phyloP scores from a whole-genome alignment of 225 moss, liverwort and hornwort genomes.

The Polytrichum formosum region DNA sequence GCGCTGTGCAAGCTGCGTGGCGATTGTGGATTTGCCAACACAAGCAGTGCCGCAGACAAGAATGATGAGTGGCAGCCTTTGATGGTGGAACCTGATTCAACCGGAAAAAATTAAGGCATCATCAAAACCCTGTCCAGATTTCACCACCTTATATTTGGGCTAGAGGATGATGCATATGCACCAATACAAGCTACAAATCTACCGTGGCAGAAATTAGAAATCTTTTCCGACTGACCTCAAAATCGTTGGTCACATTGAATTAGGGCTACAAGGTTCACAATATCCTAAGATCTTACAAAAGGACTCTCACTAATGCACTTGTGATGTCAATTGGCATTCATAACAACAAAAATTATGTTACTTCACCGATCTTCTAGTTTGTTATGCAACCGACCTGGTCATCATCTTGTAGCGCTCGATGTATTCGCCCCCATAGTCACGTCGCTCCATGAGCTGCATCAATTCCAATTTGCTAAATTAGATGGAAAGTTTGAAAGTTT shows the following conservation, averaged over 20 bases:
- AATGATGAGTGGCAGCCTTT: constrained; percentile 84
- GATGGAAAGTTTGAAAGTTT: background rate
- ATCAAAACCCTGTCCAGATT: constrained; percentile 1
- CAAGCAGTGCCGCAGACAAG: constrained; percentile 88
- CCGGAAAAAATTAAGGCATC: background rate
- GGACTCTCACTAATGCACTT: background rate
- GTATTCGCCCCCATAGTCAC: constrained; percentile 80
- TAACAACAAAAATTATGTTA: background rate
- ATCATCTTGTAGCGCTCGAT: constrained; percentile 95
- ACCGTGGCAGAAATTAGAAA: too few relatives aligned
- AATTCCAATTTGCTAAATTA: background rate
- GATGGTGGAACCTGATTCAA: constrained; percentile 81
- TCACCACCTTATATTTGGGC: background rate
- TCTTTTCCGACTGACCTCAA: too few relatives aligned
- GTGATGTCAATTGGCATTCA: background rate
- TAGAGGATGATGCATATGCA: background rate
- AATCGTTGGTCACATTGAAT: too few relatives aligned
- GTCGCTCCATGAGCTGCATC: constrained; percentile 86
- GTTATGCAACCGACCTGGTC: constrained; percentile 55
- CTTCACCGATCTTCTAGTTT: background rate
- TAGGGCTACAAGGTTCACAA: too few relatives aligned
- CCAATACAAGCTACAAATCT: background rate
- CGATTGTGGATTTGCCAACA: constrained; percentile 93
- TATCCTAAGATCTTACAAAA: background rate
- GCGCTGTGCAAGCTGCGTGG: constrained; percentile 91